Base-by-base conservation (phyloP, 352 stramenopile species). In the Blastocystis sp. region DNA sequence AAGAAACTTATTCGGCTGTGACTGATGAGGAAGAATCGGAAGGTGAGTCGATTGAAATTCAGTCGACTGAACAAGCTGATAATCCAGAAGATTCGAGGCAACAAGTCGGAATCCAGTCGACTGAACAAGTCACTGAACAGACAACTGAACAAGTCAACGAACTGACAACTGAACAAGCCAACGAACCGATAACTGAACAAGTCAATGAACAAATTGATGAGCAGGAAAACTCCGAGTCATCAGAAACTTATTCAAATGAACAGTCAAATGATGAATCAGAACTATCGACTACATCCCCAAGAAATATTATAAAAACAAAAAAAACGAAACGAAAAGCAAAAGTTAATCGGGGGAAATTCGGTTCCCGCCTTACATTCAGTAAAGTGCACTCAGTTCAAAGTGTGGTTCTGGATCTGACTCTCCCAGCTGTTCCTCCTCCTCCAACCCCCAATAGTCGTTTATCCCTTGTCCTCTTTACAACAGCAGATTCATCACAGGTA, bases 381-480 rank as follows among this genome's bases (percentile, higher is more conserved):
- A 22, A 44, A 5, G 27, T 40, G 3, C 37, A 37, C 9, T 51
- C 30, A 24, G 40, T 42, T 57, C 69, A 30, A 19, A 60, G 24
- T 40, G 40, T 81, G 11, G 44, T n/a, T 19, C 15, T 60, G 22
- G 33, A 60, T 19, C 22, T 62, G 11, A 64, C 40, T 7, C 11
- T 60, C 24, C 33, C 69, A 35, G 40, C 53, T 0, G 11, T 60
- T 62, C 69, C 69, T 33, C 69, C 33, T 24, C 69, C 44, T 24
- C 35, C 19, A 0, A 22, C 22, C 1, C 11, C 19, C 2, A 33
- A 7, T 30, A n/a, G 44, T 19, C 69, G 42, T 15, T 60, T 44
- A 35, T 62, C 48, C 9, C 27, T 81, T 19, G 33, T 81, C 15
- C 24, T 60, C 22, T 81, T 81, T 27, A 81, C 69, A 7, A 81